Conservation (phyloP, 305 asterid genomes). For the Fraxinus velutina region DNA sequence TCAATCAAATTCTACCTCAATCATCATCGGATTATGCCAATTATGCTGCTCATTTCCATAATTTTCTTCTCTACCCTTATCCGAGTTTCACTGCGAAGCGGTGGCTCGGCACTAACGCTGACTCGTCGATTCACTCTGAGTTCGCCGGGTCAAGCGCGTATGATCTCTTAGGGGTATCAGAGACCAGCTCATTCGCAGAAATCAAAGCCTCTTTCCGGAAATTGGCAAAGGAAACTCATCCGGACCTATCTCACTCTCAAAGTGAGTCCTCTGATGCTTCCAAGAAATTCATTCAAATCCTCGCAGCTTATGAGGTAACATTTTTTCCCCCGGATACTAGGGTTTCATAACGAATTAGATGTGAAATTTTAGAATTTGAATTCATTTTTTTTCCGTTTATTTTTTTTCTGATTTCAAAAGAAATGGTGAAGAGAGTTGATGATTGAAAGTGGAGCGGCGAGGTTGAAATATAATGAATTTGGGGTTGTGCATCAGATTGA, state of each 20-base stretch:
- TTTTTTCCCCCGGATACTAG: neutral
- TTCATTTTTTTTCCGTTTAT: neutral
- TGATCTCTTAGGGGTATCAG: conserved; percentile 66
- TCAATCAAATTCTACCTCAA: conserved; percentile 24
- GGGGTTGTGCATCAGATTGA: neutral
- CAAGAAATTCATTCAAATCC: conserved; percentile 59
- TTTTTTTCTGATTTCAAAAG: neutral
- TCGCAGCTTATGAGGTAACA: conserved; percentile 84
- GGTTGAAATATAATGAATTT: neutral
- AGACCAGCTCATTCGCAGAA: conserved; percentile 62
- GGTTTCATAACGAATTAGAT: neutral
- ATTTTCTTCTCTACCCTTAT: conserved; percentile 2
- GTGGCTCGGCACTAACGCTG: conserved; percentile 51
- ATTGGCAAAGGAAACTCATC: conserved; percentile 89
- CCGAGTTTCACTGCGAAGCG: conserved; percentile 30
- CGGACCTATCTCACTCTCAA: conserved; percentile 51
- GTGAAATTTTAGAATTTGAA: neutral
- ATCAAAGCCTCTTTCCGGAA: conserved; percentile 69
- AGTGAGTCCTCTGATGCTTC: conserved; percentile 41
- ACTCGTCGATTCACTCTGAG: conserved; percentile 49
- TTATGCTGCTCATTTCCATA: neutral
- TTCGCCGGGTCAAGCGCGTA: conserved; percentile 62
- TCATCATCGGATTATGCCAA: conserved; percentile 4
- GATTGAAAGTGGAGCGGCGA: neutral
- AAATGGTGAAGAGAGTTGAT: neutral